Base-by-base conservation (phyloP, 1,284 basidiomycete species). In the Marasmius sp. region DNA sequence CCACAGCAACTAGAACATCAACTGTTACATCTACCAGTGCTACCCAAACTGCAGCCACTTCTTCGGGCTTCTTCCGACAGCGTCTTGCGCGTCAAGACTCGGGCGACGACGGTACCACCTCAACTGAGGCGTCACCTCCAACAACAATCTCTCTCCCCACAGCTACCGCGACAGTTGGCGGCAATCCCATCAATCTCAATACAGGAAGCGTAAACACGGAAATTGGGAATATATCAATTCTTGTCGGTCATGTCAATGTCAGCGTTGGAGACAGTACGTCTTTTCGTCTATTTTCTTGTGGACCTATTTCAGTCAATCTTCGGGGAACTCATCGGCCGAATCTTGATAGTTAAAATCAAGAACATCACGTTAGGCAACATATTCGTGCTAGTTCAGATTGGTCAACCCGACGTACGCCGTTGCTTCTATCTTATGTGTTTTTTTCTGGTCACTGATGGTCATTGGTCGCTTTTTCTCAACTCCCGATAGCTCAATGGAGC, bases 371-470 rank as follows among this genome's bases (percentile, higher is more conserved):
- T 66, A 11, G 66, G 66, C 11, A 67, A 67, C 41, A 67, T 67
- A 10, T 67, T 67, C 49, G 60, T 67, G 36, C 57, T 67, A 38
- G 66, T 67, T n/a, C 66, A 67, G 57, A 67, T 67, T 41, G 66
- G 66, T 33, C 66, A 67, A 50, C 66, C 66, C 1, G 64, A 67
- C 61, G 66, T 66, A 58, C 38, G 53, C 59, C 5, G 8, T 18
- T 36, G 16, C 22, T 12, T 6, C 10, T n/a, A 20, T 11, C 41
- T 16, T 16, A 16, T 41, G 37, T 22, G 37, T 56, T 27, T 27
- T 38, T 27, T 27, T 11, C 34, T 5, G 54, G 22, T 18, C 18
- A 20, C 37, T 41, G 20, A 14, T 33, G 39, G 2, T 36, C 12
- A 11, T 41, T 11, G 50, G 14, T 22, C 16, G 14, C 27, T 56